A percentile compares a stretch with the other conserved stretches of the same genome.
Conservation (phyloP, 1,139 yeast species). For the Scheffersomyces quercinus region DNA sequence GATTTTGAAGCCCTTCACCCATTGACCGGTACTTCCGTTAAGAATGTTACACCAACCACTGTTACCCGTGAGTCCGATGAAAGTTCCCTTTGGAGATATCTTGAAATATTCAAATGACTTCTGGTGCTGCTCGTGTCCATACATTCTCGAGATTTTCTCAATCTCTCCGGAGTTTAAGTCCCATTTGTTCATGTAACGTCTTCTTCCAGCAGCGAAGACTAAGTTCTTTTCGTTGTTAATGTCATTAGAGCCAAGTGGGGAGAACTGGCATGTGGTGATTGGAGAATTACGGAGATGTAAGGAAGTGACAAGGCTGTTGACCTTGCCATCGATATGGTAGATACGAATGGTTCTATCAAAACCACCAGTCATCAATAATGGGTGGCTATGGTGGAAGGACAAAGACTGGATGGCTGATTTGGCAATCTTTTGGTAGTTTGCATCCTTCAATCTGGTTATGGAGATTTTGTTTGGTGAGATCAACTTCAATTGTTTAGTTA, state of each 20-base stretch:
- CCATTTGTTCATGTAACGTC: constrained; percentile 92
- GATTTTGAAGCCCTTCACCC: constrained; percentile 82
- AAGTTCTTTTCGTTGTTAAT: constrained; percentile 27
- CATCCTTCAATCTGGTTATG: constrained; percentile 81
- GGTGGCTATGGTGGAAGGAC: constrained; percentile 83
- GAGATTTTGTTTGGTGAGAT: constrained; percentile 73
- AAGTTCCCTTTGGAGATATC: constrained; percentile 68
- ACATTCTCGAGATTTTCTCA: constrained; percentile 84
- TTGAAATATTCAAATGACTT: constrained; percentile 85
- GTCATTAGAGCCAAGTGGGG: constrained; percentile 43
- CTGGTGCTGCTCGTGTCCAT: constrained; percentile 87
- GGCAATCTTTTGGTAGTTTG: constrained; percentile 68
- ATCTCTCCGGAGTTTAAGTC: constrained; percentile 73
- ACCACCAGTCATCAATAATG: constrained; percentile 86
- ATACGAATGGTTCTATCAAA: constrained; percentile 85
- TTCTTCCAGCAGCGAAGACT: constrained; percentile 86
- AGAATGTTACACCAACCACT: constrained; percentile 89
- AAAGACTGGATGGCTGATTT: constrained; percentile 80
- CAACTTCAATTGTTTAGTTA: constrained; percentile 52
- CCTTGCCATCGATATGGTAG: constrained; percentile 89
- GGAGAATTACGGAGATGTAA: constrained; percentile 80
- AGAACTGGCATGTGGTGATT: constrained; percentile 71
- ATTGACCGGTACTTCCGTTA: constrained; percentile 77
- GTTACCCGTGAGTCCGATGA: constrained; percentile 75
- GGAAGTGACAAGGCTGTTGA: constrained; percentile 78